Base-by-base conservation (phyloP, 208 protist species). In the Acanthamoeba pearcei region DNA sequence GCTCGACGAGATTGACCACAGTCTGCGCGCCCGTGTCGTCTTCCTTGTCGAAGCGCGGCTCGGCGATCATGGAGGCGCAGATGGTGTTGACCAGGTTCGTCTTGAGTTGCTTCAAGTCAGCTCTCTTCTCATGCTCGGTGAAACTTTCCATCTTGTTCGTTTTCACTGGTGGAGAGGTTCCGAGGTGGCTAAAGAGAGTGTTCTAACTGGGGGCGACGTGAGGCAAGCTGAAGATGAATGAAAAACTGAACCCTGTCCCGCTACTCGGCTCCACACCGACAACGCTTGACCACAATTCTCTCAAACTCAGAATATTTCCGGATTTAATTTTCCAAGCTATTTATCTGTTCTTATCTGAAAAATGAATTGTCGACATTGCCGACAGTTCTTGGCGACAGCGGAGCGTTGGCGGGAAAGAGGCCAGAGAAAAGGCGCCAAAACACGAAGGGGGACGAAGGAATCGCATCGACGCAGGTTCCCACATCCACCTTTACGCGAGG, bases 161-260 rank as follows among this genome's bases (percentile, higher is more conserved):
- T n/a, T n/a, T n/a, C 91, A 55, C 9, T n/a, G 66, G 29, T 72
- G 66, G 66, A 72, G 24, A 72, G 66, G 66, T 72, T 72, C 66
- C 66, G 66, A 72, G 66, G 66, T 72, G 29, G 66, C 66, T 72
- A 72, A 72, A 72, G 66, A 72, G 66, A 72, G 66, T 19, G 60
- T 27, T 1, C 15, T n/a, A 10, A 19, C 19, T 66, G 60, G 24
- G 6, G 53, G 24, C 3, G 22, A 72, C 57, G 66, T 72, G 66
- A 72, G 19, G 35, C 9, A 72, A 72, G 35, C 66, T 42, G 66
- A 38, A 38, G 53, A 57, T 57, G 53, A 57, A 57, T 57, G 53
- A 57, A 13, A 13, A 57, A 13, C 12, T 13, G 17, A 13, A 15
- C 10, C 17, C 29, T 12, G 3, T 32, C 27, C 62, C 2, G n/a